Percentiles rank a stretch among this genome's conserved stretches.
phyloP scores from a whole-genome alignment of 1,284 basidiomycete genomes.

The Ganoderma sinense region DNA sequence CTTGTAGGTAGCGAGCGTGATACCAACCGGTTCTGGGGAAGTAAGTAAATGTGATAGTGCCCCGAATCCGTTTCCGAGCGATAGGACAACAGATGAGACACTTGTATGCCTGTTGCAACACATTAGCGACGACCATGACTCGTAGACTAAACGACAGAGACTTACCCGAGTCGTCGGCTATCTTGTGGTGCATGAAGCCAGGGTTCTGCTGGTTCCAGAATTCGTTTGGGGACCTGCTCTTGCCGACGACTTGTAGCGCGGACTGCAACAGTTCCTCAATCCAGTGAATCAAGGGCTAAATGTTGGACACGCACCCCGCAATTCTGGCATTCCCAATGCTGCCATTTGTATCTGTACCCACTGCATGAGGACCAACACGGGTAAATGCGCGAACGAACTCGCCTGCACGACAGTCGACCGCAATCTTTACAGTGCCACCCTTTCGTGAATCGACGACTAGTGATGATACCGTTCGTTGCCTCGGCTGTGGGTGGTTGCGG shows the following conservation, averaged over 20 bases:
- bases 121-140: not conserved
- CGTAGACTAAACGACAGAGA: not conserved
- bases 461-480: slow-evolving; percentile 48
- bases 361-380: not conserved
- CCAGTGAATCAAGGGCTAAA: slow-evolving; percentile 1
- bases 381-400: slow-evolving; percentile 23
- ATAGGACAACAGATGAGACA: slow-evolving; percentile 3
- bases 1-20: not conserved
- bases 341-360: slow-evolving; percentile 69
- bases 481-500: slow-evolving; percentile 43
- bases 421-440: slow-evolving; percentile 75
- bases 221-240: slow-evolving; percentile 46
- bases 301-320: slow-evolving; percentile 51
- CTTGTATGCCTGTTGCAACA: slow-evolving; percentile 24
- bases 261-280: slow-evolving; percentile 26
- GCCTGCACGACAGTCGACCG: slow-evolving; percentile 78
- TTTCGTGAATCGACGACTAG: slow-evolving; percentile 61
- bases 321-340: slow-evolving; percentile 70
- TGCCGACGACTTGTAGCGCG: slow-evolving; percentile 37
- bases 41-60: slow-evolving; percentile 38
- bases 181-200: slow-evolving; percentile 28
- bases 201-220: slow-evolving; percentile 44
- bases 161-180: slow-evolving; percentile 36
- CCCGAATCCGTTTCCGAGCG: not conserved
- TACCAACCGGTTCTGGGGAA: slow-evolving; percentile 58